Evolutionary conservation across 106 monocot species (phyloP).

Genomic region (Agapanthus africanus): DNA sequence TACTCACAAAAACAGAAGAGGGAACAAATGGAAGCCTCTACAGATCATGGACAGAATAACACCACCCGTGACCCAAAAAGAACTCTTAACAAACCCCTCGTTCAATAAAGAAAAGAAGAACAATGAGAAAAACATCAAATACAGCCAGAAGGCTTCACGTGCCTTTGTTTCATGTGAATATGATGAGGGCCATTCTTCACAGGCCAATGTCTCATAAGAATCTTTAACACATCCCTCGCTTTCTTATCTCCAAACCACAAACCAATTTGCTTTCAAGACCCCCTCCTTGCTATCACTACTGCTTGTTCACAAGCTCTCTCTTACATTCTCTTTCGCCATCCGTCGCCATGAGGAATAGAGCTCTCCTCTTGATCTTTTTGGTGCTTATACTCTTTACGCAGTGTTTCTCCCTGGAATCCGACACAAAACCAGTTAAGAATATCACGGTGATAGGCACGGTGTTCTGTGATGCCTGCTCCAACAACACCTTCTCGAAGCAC

Average conservation of each 20-base stretch:
- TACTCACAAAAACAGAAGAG: no score
- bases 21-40: not conserved
- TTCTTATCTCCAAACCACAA: not conserved
- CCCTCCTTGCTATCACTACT: no score
- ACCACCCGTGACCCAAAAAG: not conserved
- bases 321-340: not conserved
- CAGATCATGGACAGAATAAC: not conserved
- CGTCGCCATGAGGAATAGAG: conserved; percentile 18
- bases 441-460: conserved; percentile 82
- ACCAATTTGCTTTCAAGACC: conserved; percentile 2
- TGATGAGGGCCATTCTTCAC: not conserved
- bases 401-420: conserved; percentile 7
- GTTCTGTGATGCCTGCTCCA: conserved; percentile 90
- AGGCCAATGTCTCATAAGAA: not conserved
- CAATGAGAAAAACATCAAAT: not conserved
- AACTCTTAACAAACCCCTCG: no score
- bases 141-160: conserved; percentile 10
- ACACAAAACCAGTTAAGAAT: conserved; percentile 25
- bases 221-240: not conserved
- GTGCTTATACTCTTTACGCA: conserved; percentile 7
- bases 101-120: not conserved
- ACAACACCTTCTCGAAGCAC: conserved; percentile 79
- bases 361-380: conserved; percentile 14
- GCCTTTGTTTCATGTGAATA: conserved; percentile 13
- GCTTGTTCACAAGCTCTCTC: not conserved